Base-by-base conservation (phyloP, 1,284 basidiomycete species). In the Amylostereum chailletii region DNA sequence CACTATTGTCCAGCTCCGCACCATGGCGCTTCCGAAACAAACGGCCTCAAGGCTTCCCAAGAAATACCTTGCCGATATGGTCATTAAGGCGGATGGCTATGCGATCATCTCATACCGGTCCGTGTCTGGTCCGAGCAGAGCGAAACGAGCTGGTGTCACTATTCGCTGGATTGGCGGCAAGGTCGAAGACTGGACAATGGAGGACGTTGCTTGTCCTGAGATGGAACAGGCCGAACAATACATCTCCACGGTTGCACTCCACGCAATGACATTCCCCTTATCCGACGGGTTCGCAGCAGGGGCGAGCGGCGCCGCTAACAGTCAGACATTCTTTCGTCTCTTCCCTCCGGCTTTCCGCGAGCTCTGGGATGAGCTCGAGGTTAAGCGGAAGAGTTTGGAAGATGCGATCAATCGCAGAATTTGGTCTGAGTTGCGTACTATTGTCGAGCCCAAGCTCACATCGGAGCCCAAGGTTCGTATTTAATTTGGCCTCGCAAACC, bases 331-430 rank as follows among this genome's bases (percentile, higher is more conserved):
- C 52, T 86, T 86, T 62, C 72, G 88, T 55, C 63, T 81, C 7
- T 72, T 99, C 27, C 91, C 94, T n/a, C 73, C 85, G 0, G 76
- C 80, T 7, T 96, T 86, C 64, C 79, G 93, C 51, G 89, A 94
- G 60, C 71, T 98, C 37, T 99, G 96, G 96, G 88, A 93, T 51
- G 92, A 97, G 66, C 70, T 98, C 27, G 91, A 94, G 59, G 64
- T 62, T 4, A 67, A 71, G 32, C 74, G 89, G 52, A 88, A 85
- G 58, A 58, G 64, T 6, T 71, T 71, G 41, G 81, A 87, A 46
- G 82, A 93, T 53, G 65, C 62, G 19, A 74, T 72, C 36, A 92
- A 93, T 61, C 73, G 90, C 32, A 67, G 66, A 6, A 65, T 81
- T 1, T 95, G 92, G 92, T 71, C 70, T 2, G 83, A 77, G 50